Conservation (phyloP, 805 yeast species). For the Candida piceae region DNA sequence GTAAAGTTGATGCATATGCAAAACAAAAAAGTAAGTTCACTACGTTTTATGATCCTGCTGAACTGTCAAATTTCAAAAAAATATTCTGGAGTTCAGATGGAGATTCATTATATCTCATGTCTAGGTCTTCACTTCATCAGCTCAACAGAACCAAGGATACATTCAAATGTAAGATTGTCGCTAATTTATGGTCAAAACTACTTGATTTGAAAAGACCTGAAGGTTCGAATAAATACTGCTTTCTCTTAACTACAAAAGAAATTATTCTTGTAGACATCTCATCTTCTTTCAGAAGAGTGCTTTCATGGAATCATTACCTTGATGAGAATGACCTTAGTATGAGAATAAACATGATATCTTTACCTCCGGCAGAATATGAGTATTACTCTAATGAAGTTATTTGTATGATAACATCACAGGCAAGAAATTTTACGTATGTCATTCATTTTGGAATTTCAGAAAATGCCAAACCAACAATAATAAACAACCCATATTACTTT, state of each 20-base stretch:
- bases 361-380: conserved; percentile 1
- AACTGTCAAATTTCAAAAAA: conserved; percentile 52
- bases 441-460: conserved; percentile 26
- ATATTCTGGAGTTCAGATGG: conserved; percentile 39
- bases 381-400: conserved; percentile 6
- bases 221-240: conserved; percentile 31
- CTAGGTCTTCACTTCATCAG: conserved; percentile 39
- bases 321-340: conserved; percentile 51
- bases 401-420: conserved; percentile 29
- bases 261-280: conserved; percentile 44
- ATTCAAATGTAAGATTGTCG: conserved; percentile 36
- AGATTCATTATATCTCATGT: conserved; percentile 30
- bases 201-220: conserved; percentile 36
- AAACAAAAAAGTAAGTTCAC: too few relatives aligned
- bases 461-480: conserved; percentile 13
- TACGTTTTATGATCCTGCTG: conserved; percentile 39
- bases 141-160: conserved; percentile 28
- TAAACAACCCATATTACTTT: conserved; percentile 22
- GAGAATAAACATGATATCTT: conserved; percentile 30
- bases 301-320: conserved; percentile 73
- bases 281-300: conserved; percentile 36
- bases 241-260: conserved; percentile 64
- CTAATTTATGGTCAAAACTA: conserved; percentile 50
- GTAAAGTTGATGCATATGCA: too few relatives aligned
- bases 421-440: conserved; percentile 23